phyloP scores from a whole-genome alignment of 805 yeast species.

The Candida takata region DNA sequence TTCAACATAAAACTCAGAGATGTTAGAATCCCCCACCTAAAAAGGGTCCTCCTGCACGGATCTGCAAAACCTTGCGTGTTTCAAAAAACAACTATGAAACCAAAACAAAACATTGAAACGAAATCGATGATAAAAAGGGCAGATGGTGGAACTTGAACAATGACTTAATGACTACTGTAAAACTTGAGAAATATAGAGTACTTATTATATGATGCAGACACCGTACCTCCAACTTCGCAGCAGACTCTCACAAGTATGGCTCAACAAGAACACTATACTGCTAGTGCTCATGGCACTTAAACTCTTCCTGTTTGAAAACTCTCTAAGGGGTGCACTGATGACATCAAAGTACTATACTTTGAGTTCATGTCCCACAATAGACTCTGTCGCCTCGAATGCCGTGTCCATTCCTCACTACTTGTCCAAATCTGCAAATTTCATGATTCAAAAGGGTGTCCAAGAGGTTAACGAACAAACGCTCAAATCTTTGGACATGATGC shows the following conservation, averaged over 20 bases:
- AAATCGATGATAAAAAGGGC: no score
- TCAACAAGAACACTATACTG: conserved; percentile 57
- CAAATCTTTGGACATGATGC: conserved; percentile 35
- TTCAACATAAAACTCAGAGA: no score
- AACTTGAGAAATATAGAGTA: no score
- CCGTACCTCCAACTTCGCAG: conserved; percentile 45
- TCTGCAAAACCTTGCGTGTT: no score
- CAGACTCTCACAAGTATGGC: conserved; percentile 54
- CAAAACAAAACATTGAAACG: no score
- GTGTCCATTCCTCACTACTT: conserved; percentile 51
- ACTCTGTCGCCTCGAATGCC: conserved; percentile 28
- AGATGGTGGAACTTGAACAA: no score
- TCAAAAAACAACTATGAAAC: no score
- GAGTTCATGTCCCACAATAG: conserved; percentile 41
- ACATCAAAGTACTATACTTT: conserved; percentile 33
- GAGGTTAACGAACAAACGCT: conserved; percentile 42
- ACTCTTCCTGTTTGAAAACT: conserved; percentile 45
- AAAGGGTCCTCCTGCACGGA: no score
- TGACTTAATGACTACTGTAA: no score
- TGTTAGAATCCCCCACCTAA: no score
- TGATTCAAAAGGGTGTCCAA: conserved; percentile 41
- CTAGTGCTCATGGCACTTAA: conserved; percentile 53
- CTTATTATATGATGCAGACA: conserved; percentile 8
- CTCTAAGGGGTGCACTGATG: conserved; percentile 37
- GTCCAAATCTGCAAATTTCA: conserved; percentile 44